phyloP scores from a whole-genome alignment of 2,329 filamentous ascomycete genomes.

The Verticillium albo-atrum region DNA sequence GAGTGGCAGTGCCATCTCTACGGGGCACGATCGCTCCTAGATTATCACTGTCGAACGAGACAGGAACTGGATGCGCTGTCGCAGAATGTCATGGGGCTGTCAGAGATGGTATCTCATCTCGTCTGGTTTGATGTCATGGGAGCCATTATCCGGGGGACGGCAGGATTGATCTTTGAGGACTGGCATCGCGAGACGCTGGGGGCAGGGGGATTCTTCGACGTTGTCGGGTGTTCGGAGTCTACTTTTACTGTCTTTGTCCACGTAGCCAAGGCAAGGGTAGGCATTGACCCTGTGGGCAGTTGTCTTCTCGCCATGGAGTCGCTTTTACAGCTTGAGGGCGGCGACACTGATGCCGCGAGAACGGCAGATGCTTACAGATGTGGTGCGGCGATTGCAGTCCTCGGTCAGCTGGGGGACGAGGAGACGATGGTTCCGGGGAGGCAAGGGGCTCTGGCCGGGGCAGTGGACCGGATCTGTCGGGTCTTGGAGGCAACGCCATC shows the following conservation, averaged over 20 bases:
- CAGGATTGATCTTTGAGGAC: slow-evolving; percentile 30
- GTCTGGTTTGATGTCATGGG: slow-evolving; percentile 36
- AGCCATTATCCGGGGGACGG: slow-evolving; percentile 13
- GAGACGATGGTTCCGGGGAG: neutral
- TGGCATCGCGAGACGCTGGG: slow-evolving; percentile 31
- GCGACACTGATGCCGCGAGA: slow-evolving; percentile 13
- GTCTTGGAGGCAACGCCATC: slow-evolving; percentile 23
- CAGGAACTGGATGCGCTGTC: slow-evolving; percentile 28
- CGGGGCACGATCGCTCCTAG: slow-evolving; percentile 33
- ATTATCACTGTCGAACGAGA: slow-evolving; percentile 30
- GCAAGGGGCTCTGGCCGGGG: slow-evolving; percentile 17
- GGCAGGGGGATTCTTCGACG: slow-evolving; percentile 25
- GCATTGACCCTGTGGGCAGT: slow-evolving; percentile 8
- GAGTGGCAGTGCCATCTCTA: slow-evolving; percentile 32
- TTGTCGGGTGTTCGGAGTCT: slow-evolving; percentile 31
- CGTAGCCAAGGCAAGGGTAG: slow-evolving; percentile 19
- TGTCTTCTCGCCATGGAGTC: slow-evolving; percentile 20
- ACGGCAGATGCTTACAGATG: slow-evolving; percentile 28
- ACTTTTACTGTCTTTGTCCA: slow-evolving; percentile 30
- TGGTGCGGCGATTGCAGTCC: slow-evolving; percentile 26
- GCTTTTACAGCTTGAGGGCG: slow-evolving; percentile 14
- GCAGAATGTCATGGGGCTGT: slow-evolving; percentile 25
- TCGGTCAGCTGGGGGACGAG: slow-evolving; percentile 6
- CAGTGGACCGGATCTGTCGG: slow-evolving; percentile 29
- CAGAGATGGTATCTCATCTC: slow-evolving; percentile 31